Base-by-base conservation (phyloP, 441 rosid genomes). In the Euphorbia schlechtendalii region DNA sequence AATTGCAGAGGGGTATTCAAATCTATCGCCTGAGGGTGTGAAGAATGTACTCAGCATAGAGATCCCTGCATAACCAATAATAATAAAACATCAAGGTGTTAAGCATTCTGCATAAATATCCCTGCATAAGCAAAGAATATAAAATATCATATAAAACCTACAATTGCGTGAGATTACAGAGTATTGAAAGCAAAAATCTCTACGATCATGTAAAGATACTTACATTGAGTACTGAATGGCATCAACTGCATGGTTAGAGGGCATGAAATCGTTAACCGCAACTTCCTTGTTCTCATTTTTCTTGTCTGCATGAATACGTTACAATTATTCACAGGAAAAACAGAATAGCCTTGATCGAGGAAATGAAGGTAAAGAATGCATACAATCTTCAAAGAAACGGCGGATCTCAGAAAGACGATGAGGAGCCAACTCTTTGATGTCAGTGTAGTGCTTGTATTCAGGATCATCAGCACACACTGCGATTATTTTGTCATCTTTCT, bases 401-500 rank as follows among this genome's bases (percentile, higher is more conserved):
- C 96, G 96, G 65, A 92, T 92, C 76, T 92, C 98, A 51, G 80
- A 66, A 63, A 90, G 94, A 64, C 98, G 98, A 74, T 92, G 98
- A 67, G 98, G 98, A 67, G 98, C 79, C 63, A 92, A 87, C 74
- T 92, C 84, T 73, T 83, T 92, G 78, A 92, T 88, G 78, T 92
- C 97, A 12, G 79, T 85, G 76, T 74, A 88, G 77, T 92, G 92
- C 79, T 80, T 90, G 76, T 92, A 92, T 78, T 92, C 98, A 6
- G 98, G 98, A 80, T 92, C 98, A 66, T 92, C 98, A 28, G 90
- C 96, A 70, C 98, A 92, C 1, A 92, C 98, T 27, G 98, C 98
- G 28, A 92, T 92, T 74, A 92, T 90, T 81, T 92, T 92, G 71
- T 92, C 98, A 72, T 92, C 98, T 72, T 84, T 92, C 85, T 92